These are phyloP conservation scores for Phaeodactylum tricornutum DNA, from an alignment of 108 stramenopile genomes.

Conservation along the genomic window DNA sequence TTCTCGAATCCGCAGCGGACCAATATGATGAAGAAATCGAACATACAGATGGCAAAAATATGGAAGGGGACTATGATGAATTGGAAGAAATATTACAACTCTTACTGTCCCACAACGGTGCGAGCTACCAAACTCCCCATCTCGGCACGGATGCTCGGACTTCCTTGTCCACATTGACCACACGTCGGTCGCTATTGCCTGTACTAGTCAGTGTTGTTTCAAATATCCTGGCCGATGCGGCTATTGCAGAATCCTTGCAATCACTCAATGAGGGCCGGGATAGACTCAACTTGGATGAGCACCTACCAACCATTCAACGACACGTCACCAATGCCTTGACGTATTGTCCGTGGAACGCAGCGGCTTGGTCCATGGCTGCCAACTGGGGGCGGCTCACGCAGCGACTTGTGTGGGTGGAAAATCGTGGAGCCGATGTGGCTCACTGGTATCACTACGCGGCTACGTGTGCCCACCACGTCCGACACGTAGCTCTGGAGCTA, in stretches of 20 bases:
- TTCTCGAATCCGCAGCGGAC: too few species aligned
- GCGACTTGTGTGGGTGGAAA: conserved; percentile 5
- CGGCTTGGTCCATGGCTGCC: conserved; percentile 42
- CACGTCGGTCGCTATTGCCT: conserved; percentile 28
- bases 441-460: conserved; percentile 41
- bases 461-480: conserved; percentile 13
- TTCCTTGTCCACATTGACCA: conserved; percentile 6
- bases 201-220: conserved; percentile 44
- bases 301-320: conserved; percentile 9
- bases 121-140: neutral
- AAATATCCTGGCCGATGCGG: conserved; percentile 44
- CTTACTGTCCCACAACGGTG: neutral
- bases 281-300: conserved; percentile 3
- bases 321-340: conserved; percentile 14
- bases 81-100: conserved; percentile 29
- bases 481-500: conserved; percentile 15
- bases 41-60: conserved; percentile 8
- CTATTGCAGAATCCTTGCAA: conserved; percentile 30
- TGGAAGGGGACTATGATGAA: conserved; percentile 47
- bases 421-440: conserved; percentile 4
- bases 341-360: conserved; percentile 39
- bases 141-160: too few species aligned
- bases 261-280: conserved; percentile 1
- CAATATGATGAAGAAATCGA: too few species aligned
- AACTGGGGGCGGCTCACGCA: conserved; percentile 47